These are phyloP conservation scores for Rhynchosporium agropyri DNA, from an alignment of 2,329 filamentous ascomycete species.

Conservation along the genomic window DNA sequence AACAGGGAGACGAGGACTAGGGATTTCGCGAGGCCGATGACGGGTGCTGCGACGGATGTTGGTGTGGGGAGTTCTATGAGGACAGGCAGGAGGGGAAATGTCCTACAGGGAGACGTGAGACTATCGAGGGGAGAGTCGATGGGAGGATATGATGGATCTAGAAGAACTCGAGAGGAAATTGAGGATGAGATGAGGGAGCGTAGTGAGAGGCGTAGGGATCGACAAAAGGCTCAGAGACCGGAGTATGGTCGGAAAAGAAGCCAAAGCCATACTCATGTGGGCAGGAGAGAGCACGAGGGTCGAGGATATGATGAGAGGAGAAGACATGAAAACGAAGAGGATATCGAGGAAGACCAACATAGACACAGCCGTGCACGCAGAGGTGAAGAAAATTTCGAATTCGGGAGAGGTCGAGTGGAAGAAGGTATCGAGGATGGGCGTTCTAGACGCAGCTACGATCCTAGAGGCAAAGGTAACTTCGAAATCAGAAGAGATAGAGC, in stretches of 20 bases:
- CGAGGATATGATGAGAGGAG: neutral
- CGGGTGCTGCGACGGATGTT: neutral
- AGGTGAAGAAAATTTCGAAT: slow-evolving; percentile 4
- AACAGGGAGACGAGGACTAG: neutral
- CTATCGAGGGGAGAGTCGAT: neutral
- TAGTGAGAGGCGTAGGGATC: neutral
- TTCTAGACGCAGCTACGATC: too few relatives aligned
- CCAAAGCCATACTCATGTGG: neutral
- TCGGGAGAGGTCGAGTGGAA: neutral
- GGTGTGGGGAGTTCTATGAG: neutral
- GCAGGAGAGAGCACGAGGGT: neutral
- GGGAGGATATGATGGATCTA: neutral
- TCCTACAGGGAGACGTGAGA: neutral
- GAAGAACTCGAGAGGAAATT: too few relatives aligned
- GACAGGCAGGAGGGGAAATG: neutral
- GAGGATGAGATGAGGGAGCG: neutral
- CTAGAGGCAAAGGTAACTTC: too few relatives aligned
- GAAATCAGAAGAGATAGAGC: too few relatives aligned
- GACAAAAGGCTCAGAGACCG: neutral
- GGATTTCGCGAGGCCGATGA: neutral
- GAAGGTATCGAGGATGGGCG: too few relatives aligned
- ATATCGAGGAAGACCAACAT: neutral
- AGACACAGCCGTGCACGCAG: neutral
- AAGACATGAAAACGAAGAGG: neutral
- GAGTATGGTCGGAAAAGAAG: neutral